Percentiles rank a stretch among this genome's conserved stretches.
Conservation (phyloP, 2,329 filamentous ascomycete genomes). For the Colletotrichum sidae region DNA sequence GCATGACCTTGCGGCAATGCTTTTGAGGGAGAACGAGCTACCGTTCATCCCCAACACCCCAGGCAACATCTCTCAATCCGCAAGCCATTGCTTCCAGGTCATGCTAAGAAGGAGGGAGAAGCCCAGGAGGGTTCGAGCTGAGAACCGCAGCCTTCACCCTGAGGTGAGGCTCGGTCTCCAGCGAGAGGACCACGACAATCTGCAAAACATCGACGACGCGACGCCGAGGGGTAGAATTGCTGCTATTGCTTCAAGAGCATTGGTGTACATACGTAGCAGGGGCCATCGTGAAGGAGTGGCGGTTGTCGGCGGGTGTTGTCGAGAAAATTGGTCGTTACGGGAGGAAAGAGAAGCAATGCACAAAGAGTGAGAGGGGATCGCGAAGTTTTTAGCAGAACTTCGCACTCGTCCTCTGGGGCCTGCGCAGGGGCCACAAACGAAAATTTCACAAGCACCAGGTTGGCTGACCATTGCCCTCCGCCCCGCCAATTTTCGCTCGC, state of each 20-base stretch:
- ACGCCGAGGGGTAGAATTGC: conserved; percentile 47
- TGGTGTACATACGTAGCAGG: conserved; percentile 64
- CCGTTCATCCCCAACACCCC: conserved; percentile 86
- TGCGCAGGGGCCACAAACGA: conserved; percentile 16
- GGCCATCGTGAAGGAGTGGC: conserved; percentile 53
- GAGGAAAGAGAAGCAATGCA: conserved; percentile 4
- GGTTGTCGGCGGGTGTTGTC: conserved; percentile 47
- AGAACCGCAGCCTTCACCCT: conserved; percentile 58
- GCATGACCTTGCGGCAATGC: conserved; percentile 68
- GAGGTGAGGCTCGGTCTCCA: conserved; percentile 63
- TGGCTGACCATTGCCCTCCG: conserved; percentile 2
- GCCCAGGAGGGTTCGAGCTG: conserved; percentile 83
- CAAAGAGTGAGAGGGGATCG: not conserved
- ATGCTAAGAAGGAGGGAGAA: conserved; percentile 67
- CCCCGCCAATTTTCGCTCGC: conserved; percentile 10
- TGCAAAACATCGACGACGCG: conserved; percentile 62
- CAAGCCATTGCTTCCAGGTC: conserved; percentile 58
- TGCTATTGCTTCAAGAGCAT: conserved; percentile 27
- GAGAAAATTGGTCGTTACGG: conserved; percentile 35
- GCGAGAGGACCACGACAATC: conserved; percentile 90
- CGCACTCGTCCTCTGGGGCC: conserved; percentile 12
- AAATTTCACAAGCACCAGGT: not conserved
- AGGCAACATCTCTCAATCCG: conserved; percentile 68
- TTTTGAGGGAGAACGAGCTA: conserved; percentile 78
- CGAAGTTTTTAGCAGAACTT: conserved; percentile 33